Evolutionary conservation across 768 basidiomycete species (phyloP).

Genomic region (Saitozyma sp.): DNA sequence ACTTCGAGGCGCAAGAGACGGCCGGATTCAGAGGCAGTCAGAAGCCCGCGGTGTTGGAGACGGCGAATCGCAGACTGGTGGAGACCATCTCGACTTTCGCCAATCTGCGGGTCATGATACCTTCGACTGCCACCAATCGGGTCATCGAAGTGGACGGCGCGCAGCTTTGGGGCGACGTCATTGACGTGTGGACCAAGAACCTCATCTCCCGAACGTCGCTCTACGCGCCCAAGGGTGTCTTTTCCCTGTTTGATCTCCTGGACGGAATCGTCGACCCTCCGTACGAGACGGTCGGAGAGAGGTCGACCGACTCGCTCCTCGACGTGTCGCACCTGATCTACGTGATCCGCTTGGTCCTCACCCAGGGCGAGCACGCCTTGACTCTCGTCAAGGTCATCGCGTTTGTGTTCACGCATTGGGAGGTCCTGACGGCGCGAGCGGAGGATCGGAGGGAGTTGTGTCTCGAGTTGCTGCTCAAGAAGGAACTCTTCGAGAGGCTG

Average conservation of each 20-base stretch:
- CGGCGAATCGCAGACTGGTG: conserved; percentile 55
- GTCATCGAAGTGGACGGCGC: conserved; percentile 47
- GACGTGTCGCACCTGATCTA: conserved; percentile 54
- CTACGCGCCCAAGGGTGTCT: conserved; percentile 55
- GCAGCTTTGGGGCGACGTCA: conserved; percentile 52
- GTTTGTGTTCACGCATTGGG: conserved; percentile 56
- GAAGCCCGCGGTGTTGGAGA: conserved; percentile 56
- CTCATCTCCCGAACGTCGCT: conserved; percentile 53
- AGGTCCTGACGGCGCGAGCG: conserved; percentile 46
- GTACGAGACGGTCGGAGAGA: conserved; percentile 26
- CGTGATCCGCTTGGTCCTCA: conserved; percentile 52
- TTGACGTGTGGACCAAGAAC: conserved; percentile 53
- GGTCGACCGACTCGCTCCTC: conserved; percentile 37
- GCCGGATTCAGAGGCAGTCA: conserved; percentile 54
- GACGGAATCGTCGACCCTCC: conserved; percentile 54
- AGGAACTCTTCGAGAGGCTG: conserved; percentile 53
- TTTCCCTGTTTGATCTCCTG: conserved; percentile 55
- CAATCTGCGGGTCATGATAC: conserved; percentile 43
- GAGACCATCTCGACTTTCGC: conserved; percentile 54
- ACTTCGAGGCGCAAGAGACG: conserved; percentile 54
- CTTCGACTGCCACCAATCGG: conserved; percentile 16
- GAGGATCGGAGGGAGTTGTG: conserved; percentile 54
- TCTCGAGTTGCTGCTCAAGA: conserved; percentile 52
- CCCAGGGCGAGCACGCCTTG: conserved; percentile 55
- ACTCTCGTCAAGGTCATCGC: conserved; percentile 55